Evolutionary conservation across 2,329 filamentous ascomycete genomes (phyloP), one percentile per base, ranked within the genome.

Genomic region (Fusarium circinatum): DNA sequence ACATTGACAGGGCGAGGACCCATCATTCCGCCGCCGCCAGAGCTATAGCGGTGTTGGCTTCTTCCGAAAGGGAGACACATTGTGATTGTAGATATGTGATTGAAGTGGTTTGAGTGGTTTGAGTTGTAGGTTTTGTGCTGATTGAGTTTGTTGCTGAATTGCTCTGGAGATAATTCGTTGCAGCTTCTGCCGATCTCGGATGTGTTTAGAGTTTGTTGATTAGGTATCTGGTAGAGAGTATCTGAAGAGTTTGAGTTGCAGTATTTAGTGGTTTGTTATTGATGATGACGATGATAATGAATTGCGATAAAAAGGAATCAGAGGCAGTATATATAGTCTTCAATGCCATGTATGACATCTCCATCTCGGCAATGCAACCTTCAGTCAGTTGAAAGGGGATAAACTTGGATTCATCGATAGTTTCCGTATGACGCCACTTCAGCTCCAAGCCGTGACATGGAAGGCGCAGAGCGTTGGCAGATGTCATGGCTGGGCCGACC

Each of bases 31-130:
- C 57, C 64, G 17, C 64, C 60, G 28, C 65, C 44, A 17, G 49
- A 39, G 30, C 38, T 41, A 13, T 52, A 47, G 7, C 51, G 51
- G 17, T 51, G 34, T n/a, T 62, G 44, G 11, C 58, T 64, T 41
- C 51, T 26, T 52, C 65, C 30, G 15, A 69, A 65, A 20, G 65
- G 65, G 30, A 68, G 63, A 44, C 66, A 69, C 65, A 69, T 69
- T 42, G n/a, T 64, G 24, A 24, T 22, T 32, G 11, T 5, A 4
- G 6, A 41, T 20, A 45, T 30, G 17, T 8, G 44, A 36, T 55
- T 26, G 8, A 3, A 2, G 9, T 66, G 22, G 17, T 22, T 48
- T 22, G 24, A 1, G 9, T 65, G 17, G 13, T 22, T 48, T 22
- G 24, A 8, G 20, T 34, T 26, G 20, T 52, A 47, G 18, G 13